Evolutionary conservation across 2,329 filamentous ascomycete genomes (phyloP).

Genomic region (Ophiostoma triangulosporum): DNA sequence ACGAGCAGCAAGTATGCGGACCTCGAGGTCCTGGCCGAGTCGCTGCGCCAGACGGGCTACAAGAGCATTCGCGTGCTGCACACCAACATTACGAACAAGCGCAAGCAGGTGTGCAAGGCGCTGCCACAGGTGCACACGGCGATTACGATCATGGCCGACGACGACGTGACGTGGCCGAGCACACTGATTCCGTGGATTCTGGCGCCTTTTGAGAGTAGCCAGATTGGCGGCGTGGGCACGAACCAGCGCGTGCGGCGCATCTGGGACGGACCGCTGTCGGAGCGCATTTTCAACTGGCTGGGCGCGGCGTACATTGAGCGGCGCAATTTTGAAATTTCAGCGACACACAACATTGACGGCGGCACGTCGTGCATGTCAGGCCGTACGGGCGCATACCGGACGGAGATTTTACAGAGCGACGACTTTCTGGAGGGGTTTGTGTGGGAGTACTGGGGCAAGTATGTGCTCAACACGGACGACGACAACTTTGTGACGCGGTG

Average conservation of each 20-base stretch:
- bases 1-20: constrained; percentile 65
- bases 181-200: constrained; percentile 84
- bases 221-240: constrained; percentile 82
- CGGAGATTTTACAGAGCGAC: constrained; percentile 71
- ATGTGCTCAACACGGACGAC: constrained; percentile 88
- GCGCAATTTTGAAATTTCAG: constrained; percentile 92
- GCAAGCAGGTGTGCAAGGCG: constrained; percentile 81
- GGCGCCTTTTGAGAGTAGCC: constrained; percentile 74
- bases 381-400: constrained; percentile 82
- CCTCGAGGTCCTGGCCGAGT: constrained; percentile 52
- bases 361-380: constrained; percentile 96
- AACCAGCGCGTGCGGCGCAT: constrained; percentile 74
- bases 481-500: constrained; percentile 97
- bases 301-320: constrained; percentile 86
- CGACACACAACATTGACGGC: constrained; percentile 87
- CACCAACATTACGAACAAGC: constrained; percentile 83
- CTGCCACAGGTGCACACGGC: constrained; percentile 71
- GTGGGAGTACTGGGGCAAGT: constrained; percentile 78
- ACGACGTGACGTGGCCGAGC: constrained; percentile 85
- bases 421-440: constrained; percentile 82
- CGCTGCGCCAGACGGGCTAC: constrained; percentile 28
- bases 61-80: constrained; percentile 60
- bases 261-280: constrained; percentile 42
- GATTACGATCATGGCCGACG: constrained; percentile 87
- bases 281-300: constrained; percentile 72